Evolutionary conservation across 148 eudicot genomes (phyloP), one percentile per base, ranked within the genome.

Genomic region (Limonium bicolor): DNA sequence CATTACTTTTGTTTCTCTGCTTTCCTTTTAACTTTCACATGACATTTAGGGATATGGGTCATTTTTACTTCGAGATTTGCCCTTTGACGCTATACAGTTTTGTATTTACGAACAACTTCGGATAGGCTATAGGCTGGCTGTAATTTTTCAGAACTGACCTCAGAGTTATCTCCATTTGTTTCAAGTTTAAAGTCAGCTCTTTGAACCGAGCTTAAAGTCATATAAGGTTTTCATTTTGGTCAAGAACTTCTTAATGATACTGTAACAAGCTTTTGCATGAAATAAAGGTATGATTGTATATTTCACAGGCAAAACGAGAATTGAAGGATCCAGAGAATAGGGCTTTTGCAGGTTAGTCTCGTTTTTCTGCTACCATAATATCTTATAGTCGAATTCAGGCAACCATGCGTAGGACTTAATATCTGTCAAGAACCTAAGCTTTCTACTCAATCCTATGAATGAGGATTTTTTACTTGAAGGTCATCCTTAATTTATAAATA

Each of bases 11-110:
- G n/a, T n/a, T n/a, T n/a, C n/a, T n/a, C n/a, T n/a, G n/a, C n/a
- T n/a, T n/a, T n/a, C n/a, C n/a, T n/a, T n/a, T n/a, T n/a, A n/a
- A n/a, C n/a, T n/a, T n/a, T n/a, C n/a, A n/a, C n/a, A n/a, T n/a
- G n/a, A n/a, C n/a, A n/a, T n/a, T n/a, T n/a, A 86, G 96, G 96
- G 96, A 47, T 86, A 77, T 71, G 83, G 87, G 34, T 86, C 96
- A 27, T 86, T 86, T 64, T 54, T 86, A 29, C 50, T 86, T 65
- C 76, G 93, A 37, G 96, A 86, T 63, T 64, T 86, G 60, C 96
- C 96, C 21, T 86, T 86, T 53, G 96, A 86, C 57, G 96, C 96
- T 48, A 59, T 81, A 36, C 96, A 86, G 41, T 86, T 86, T 59
- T 86, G 96, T 52, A 46, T 86, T 29, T 86, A 86, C 58, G 96